Conservation (phyloP, 2,329 filamentous ascomycete species). For the Microsporum ferrugineum region DNA sequence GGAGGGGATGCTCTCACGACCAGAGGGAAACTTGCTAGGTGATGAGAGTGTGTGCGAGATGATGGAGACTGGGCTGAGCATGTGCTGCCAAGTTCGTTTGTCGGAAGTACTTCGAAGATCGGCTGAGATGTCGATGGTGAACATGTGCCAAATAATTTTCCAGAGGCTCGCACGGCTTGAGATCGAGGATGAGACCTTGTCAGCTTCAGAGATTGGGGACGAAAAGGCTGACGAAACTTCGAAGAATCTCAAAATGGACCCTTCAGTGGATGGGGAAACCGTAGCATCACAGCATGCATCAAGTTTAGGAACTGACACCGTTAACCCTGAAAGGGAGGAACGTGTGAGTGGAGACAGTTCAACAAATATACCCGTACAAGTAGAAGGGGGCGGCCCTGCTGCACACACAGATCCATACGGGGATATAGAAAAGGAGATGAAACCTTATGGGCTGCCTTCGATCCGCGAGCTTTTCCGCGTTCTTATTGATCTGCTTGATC, state of each 20-base stretch:
- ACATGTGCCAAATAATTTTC: conserved; percentile 98
- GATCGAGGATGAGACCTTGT: conserved; percentile 50
- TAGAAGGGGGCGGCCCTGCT: background rate
- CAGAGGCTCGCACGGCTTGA: conserved; percentile 81
- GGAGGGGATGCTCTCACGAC: conserved; percentile 95
- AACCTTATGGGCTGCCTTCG: conserved; percentile 85
- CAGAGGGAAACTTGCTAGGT: conserved; percentile 83
- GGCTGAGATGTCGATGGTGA: conserved; percentile 93
- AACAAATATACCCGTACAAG: background rate
- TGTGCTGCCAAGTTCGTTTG: conserved; percentile 87
- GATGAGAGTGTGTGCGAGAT: conserved; percentile 98
- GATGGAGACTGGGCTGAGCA: conserved; percentile 96
- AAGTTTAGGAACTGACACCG: conserved; percentile 30
- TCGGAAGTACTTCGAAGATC: conserved; percentile 83
- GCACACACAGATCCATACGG: conserved; percentile 29
- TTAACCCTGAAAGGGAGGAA: conserved; percentile 22
- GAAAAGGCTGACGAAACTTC: background rate
- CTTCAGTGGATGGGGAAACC: conserved; percentile 56
- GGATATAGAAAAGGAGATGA: conserved; percentile 48
- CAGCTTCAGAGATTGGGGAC: conserved; percentile 48
- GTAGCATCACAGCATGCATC: conserved; percentile 42
- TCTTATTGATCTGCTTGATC: conserved; percentile 83
- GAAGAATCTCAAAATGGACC: conserved; percentile 66
- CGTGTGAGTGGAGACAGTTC: conserved; percentile 15
- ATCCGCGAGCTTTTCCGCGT: conserved; percentile 92